Evolutionary conservation across 2,329 filamentous ascomycete genomes (phyloP).

Genomic region (Beauveria pseudobassiana): DNA sequence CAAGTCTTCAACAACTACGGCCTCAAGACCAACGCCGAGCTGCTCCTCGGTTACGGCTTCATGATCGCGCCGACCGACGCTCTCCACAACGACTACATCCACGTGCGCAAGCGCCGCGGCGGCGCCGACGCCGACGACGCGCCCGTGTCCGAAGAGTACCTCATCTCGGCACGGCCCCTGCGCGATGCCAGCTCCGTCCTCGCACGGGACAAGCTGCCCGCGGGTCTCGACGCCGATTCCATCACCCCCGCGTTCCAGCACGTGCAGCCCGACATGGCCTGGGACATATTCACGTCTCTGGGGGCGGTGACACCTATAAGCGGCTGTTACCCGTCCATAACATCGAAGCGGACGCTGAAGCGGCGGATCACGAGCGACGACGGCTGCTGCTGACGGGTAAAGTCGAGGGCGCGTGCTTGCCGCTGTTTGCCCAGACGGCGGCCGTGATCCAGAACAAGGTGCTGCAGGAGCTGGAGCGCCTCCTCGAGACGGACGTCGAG

Average conservation of each 20-base stretch:
- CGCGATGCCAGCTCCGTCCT: constrained; percentile 40
- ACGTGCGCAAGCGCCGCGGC: constrained; percentile 41
- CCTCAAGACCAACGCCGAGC: constrained; percentile 64
- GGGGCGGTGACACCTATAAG: constrained; percentile 8
- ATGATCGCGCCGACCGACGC: constrained; percentile 38
- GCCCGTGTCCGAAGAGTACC: constrained; percentile 33
- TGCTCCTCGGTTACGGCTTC: constrained; percentile 58
- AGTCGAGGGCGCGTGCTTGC: constrained; percentile 20
- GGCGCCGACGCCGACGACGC: constrained; percentile 9
- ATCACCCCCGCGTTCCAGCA: constrained; percentile 38
- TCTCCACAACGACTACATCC: constrained; percentile 54
- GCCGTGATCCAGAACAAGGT: constrained; percentile 37
- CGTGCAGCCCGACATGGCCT: constrained; percentile 46
- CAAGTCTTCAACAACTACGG: constrained; percentile 68
- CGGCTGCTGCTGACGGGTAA: constrained; percentile 25
- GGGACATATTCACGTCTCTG: constrained; percentile 38
- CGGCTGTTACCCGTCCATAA: constrained; percentile 12
- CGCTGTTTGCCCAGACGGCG: constrained; percentile 27
- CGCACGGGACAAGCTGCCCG: constrained; percentile 32
- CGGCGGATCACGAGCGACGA: constrained; percentile 9
- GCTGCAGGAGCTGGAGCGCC: constrained; percentile 33
- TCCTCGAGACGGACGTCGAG: constrained; percentile 40
- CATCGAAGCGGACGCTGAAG: constrained; percentile 15
- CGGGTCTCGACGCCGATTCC: constrained; percentile 10
- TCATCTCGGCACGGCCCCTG: constrained; percentile 46